A percentile compares a stretch with the other conserved stretches of the same genome.
These are phyloP conservation scores for Pinus tabuliformis DNA, from an alignment of 75 land plant genomes.

Conservation along the genomic window DNA sequence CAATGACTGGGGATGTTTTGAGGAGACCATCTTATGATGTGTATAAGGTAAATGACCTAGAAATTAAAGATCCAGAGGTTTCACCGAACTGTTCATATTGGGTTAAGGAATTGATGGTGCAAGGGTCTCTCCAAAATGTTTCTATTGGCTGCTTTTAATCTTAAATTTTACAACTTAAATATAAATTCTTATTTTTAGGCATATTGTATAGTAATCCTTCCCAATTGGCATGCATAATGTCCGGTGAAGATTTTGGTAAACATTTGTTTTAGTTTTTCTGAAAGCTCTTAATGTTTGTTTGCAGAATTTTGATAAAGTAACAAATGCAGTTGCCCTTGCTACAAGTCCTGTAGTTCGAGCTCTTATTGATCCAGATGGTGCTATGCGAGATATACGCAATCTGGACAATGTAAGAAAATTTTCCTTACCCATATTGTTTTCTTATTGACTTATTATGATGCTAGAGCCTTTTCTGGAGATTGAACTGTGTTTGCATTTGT, in stretches of 20 bases:
- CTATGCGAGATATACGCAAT: slow-evolving; percentile 70
- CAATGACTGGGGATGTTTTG: too few relatives aligned
- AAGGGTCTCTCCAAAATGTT: too few relatives aligned
- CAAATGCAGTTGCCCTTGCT: slow-evolving; percentile 93
- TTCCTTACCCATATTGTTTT: slow-evolving; percentile 2
- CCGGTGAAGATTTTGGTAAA: background rate
- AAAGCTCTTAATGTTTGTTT: slow-evolving; percentile 6
- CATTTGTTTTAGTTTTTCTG: background rate
- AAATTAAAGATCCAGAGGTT: background rate
- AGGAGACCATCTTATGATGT: too few relatives aligned
- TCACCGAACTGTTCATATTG: too few relatives aligned
- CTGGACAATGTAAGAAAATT: slow-evolving; percentile 75
- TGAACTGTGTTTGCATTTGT: too few relatives aligned
- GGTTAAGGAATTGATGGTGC: too few relatives aligned
- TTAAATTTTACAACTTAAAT: background rate
- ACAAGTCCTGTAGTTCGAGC: slow-evolving; percentile 94
- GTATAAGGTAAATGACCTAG: background rate
- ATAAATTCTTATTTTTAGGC: background rate
- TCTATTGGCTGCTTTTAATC: background rate
- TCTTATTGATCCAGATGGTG: slow-evolving; percentile 94
- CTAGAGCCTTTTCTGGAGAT: too few relatives aligned
- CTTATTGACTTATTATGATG: background rate
- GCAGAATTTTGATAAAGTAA: slow-evolving; percentile 88
- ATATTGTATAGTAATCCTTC: background rate
- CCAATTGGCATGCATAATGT: background rate